These are phyloP conservation scores for Fusarium poae DNA, from an alignment of 2,329 filamentous ascomycete species.

Conservation along the genomic window DNA sequence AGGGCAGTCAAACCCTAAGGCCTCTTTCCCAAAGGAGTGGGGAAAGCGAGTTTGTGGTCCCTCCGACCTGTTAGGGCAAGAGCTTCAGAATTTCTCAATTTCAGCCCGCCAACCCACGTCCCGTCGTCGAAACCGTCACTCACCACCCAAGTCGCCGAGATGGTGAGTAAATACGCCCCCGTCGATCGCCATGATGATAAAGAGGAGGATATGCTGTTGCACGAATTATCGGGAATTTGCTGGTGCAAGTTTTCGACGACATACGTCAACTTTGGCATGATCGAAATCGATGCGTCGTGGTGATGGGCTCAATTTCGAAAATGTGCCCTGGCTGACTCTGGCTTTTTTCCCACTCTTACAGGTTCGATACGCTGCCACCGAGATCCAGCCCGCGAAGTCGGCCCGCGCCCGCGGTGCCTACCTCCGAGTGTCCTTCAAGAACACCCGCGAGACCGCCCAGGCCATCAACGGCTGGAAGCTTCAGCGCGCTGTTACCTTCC, in stretches of 20 bases:
- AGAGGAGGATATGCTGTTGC: conserved; percentile 40
- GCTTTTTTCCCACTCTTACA: conserved; percentile 53
- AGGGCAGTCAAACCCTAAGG: conserved; percentile 60
- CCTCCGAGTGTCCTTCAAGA: conserved; percentile 99
- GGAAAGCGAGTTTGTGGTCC: conserved; percentile 60
- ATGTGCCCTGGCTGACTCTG: conserved; percentile 46
- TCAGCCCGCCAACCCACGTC: conserved; percentile 62
- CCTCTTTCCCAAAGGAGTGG: conserved; percentile 54
- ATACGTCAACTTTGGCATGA: conserved; percentile 11
- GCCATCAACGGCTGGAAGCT: conserved; percentile 99
- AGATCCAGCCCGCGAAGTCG: conserved; percentile 90
- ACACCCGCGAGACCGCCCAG: conserved; percentile 99
- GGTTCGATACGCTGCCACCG: conserved; percentile 96
- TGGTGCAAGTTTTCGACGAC: conserved; percentile 31
- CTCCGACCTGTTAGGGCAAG: conserved; percentile 56
- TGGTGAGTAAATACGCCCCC: conserved; percentile 62
- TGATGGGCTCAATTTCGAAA: conserved; percentile 21
- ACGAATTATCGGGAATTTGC: conserved; percentile 27
- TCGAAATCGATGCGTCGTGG: conserved; percentile 4
- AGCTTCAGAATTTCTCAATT: conserved; percentile 63
- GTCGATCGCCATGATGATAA: conserved; percentile 39
- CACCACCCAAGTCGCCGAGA: conserved; percentile 67
- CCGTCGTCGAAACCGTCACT: conserved; percentile 65
- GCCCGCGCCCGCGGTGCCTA: conserved; percentile 98
- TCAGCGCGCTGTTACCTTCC: conserved; percentile 93